A percentile compares a stretch with the other conserved stretches of the same genome.
Conservation (phyloP, 108 stramenopile genomes). For the Poteriospumella lacustris region DNA sequence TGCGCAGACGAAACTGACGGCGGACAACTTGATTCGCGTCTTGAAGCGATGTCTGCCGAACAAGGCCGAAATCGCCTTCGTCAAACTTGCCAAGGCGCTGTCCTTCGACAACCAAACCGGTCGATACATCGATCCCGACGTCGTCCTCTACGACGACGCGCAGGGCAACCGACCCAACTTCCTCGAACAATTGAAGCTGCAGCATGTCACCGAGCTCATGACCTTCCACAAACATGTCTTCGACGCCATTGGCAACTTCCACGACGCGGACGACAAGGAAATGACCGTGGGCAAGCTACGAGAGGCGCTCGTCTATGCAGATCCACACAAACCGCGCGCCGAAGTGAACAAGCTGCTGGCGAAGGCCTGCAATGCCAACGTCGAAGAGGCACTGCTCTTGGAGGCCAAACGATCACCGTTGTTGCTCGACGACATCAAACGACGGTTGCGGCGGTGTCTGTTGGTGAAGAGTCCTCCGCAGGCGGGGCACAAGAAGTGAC, state of each 20-base stretch:
- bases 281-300: background rate
- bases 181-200: background rate
- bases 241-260: slow-evolving; percentile 12
- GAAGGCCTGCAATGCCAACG: background rate
- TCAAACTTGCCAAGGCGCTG: slow-evolving; percentile 10
- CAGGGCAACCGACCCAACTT: slow-evolving; percentile 5
- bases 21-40: background rate
- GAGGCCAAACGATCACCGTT: background rate
- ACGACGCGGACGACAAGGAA: background rate
- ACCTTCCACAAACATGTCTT: slow-evolving; percentile 22
- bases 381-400: slow-evolving; percentile 15
- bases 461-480: slow-evolving; percentile 6
- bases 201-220: slow-evolving; percentile 15
- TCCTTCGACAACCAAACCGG: background rate
- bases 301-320: slow-evolving; percentile 11
- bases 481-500: background rate
- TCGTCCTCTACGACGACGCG: background rate
- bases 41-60: background rate
- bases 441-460: background rate
- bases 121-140: background rate
- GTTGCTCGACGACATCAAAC: background rate
- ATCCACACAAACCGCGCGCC: slow-evolving; percentile 1
- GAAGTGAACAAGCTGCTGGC: slow-evolving; percentile 12
- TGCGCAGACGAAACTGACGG: no score
- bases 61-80: slow-evolving; percentile 10